Base-by-base conservation (phyloP, 768 basidiomycete genomes). In the Termitomyces sp. region DNA sequence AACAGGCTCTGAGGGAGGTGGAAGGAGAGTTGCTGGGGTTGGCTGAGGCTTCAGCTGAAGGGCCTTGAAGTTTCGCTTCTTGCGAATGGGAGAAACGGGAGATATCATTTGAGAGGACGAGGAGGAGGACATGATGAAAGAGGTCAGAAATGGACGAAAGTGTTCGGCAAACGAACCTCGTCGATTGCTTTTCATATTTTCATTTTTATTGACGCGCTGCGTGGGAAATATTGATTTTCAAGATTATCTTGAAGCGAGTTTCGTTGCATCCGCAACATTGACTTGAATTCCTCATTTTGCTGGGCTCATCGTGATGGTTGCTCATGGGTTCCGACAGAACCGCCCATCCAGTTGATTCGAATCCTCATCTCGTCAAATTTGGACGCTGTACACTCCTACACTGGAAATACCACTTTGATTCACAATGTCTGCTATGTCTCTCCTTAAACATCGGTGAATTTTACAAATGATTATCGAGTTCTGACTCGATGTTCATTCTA, bases 51-150 rank as follows among this genome's bases (percentile, higher is more conserved):
- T 77, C 66, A 94, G 84, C 73, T 87, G 83, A 9, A 94, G 81
- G 38, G 80, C 84, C 72, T 92, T 93, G 81, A 92, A 93, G 68
- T 94, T 94, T 59, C 92, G 85, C 70, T 94, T 94, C 79, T 92
- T 91, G 71, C 91, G 87, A 58, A 91, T 81, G 52, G 87, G 84
- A 17, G 64, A 61, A 14, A 59, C 15, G 17, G 63, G 54, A 17
- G 63, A 60, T 28, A 60, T 1, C 5, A 55, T n/a, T 44, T 49
- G 24, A 32, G 61, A 48, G 24, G 58, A 50, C 53, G 58, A 56
- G 28, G 57, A 56, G 28, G 57, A 55, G 35, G 57, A 51, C 51
- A 57, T 54, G 42, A 46, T 42, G 50, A 54, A 40, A 35, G 40
- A 51, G 12, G 9, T 37, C 51, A 51, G 37, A 37, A 54, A 54